Conservation (phyloP, 2,329 filamentous ascomycete species). For the Cladosporium colombiae region DNA sequence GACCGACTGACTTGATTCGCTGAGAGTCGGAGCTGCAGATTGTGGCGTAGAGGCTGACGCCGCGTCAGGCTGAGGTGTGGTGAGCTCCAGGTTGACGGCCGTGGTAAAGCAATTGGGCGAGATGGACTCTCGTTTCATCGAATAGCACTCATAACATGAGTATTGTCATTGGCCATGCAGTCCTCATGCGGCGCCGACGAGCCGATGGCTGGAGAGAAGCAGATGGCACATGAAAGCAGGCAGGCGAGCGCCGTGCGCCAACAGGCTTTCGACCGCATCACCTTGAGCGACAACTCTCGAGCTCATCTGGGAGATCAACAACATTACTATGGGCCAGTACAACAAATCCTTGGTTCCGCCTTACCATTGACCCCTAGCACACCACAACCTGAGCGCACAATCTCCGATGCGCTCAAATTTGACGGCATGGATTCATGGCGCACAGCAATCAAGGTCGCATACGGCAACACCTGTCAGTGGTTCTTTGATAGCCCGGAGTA, state of each 20-base stretch:
- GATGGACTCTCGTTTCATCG: no score
- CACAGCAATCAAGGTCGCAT: not conserved
- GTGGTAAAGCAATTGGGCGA: not conserved
- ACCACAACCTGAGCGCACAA: no score
- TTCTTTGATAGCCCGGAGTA: not conserved
- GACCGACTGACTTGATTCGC: no score
- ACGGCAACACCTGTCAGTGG: not conserved
- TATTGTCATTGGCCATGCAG: not conserved
- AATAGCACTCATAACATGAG: not conserved
- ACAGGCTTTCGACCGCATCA: not conserved
- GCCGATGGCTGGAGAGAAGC: no score
- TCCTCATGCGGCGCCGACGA: not conserved
- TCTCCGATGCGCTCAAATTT: not conserved
- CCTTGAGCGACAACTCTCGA: not conserved
- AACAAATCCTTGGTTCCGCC: no score
- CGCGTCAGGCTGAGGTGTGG: not conserved
- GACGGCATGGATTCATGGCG: not conserved
- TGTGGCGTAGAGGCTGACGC: not conserved
- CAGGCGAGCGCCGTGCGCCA: not conserved
- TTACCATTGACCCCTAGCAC: no score
- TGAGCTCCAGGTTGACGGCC: not conserved
- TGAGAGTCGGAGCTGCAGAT: not conserved
- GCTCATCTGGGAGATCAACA: not conserved
- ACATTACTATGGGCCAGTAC: not conserved
- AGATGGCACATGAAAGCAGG: not conserved